A percentile compares a stretch with the other conserved stretches of the same genome.
Evolutionary conservation across 2,329 filamentous ascomycete genomes (phyloP).

Genomic region (Fusarium sororula): DNA sequence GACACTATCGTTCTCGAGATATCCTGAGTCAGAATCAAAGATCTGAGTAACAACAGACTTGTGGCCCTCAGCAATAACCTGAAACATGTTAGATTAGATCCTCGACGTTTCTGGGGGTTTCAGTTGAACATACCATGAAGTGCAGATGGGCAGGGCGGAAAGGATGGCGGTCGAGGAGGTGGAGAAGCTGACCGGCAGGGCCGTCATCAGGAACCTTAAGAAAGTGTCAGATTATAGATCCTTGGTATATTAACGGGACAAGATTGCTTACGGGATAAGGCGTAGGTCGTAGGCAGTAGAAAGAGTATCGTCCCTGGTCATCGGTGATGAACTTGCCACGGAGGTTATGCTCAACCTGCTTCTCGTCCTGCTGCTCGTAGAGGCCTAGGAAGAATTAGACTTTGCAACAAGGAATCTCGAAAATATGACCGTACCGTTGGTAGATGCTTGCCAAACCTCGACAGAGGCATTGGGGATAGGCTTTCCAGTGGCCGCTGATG

Average conservation of each 20-base stretch:
- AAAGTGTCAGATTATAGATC: neutral
- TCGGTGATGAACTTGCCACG: conserved; percentile 77
- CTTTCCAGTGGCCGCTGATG: conserved; percentile 66
- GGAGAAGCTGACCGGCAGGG: conserved; percentile 61
- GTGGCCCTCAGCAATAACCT: conserved; percentile 64
- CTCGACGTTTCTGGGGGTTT: rapidly evolving
- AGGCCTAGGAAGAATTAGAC: conserved; percentile 43
- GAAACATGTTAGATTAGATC: neutral
- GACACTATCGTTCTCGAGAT: conserved; percentile 35
- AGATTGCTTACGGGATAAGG: conserved; percentile 56
- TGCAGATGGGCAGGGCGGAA: conserved; percentile 69
- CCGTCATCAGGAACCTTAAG: conserved; percentile 56
- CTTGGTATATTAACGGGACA: neutral
- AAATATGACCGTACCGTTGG: conserved; percentile 62
- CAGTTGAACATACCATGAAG: conserved; percentile 55
- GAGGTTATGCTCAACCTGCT: conserved; percentile 77
- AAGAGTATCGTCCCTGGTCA: conserved; percentile 68
- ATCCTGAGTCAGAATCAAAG: conserved; percentile 48
- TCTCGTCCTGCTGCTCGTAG: conserved; percentile 78
- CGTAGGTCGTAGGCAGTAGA: conserved; percentile 70
- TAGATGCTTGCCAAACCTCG: conserved; percentile 83
- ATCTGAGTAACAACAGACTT: conserved; percentile 78
- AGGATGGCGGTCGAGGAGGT: conserved; percentile 63
- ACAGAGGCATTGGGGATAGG: conserved; percentile 73
- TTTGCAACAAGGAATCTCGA: no score